Base-by-base conservation (phyloP, 2,329 filamentous ascomycete species). In the Emmonsiellopsis sp. region DNA sequence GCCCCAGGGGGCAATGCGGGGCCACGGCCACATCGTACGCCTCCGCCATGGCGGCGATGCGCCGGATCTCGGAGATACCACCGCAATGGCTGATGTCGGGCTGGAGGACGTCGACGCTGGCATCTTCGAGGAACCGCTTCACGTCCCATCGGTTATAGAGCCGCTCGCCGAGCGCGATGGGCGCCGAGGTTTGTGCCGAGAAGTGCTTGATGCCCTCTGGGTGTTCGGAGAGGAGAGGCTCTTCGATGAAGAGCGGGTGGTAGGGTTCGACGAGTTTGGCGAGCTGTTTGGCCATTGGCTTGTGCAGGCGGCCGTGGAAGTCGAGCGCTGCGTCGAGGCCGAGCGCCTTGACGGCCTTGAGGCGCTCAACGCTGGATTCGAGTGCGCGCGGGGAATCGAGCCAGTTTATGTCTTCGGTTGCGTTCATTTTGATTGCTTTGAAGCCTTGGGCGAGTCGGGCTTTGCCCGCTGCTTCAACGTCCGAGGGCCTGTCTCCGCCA, bases 231-330 rank as follows among this genome's bases (percentile, higher is more conserved):
- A 89, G 75, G 1, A 89, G 70, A 0, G 85, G 85, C 59, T 89
- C 86, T 64, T 89, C 86, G 43, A 90, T 83, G 65, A 89, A 90
- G n/a, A 90, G 71, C 0, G 86, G 86, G 1, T 76, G 75, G 58
- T 87, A 78, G 0, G 85, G 84, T 57, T 85, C 85, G 0, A 90
- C 75, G 0, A 79, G 75, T 54, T 79, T 78, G 1, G 84, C 84
- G 2, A 91, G 76, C 60, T 90, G 86, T 60, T 87, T 88, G 0
- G 86, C 86, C 85, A 90, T 90, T n/a, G 85, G 84, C 57, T 85
- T 85, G 68, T 90, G 86, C 0, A 89, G 73, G 7, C 86, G 80
- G 2, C 87, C 87, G 64, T 91, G 87, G 67, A 90, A 90, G 61
- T 91, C 87, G 30, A 91, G 76, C 1, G 83, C 87, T 0, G 79